These are phyloP conservation scores for Trichoderma atroviride DNA, from an alignment of 2,329 filamentous ascomycete genomes.

Conservation along the genomic window DNA sequence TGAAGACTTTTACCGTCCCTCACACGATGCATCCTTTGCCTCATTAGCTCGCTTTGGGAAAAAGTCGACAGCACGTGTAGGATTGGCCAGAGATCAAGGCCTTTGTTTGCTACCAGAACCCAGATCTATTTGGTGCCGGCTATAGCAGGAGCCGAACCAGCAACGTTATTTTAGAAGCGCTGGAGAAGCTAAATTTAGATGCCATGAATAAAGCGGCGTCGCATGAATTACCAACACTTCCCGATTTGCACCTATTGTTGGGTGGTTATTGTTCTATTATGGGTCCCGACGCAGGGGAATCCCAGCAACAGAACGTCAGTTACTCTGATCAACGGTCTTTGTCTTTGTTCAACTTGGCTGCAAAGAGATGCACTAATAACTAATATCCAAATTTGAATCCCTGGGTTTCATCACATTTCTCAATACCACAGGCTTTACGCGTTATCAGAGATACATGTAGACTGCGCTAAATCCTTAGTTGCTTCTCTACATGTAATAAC, in stretches of 20 bases:
- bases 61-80: neutral
- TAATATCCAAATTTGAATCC: too few species aligned
- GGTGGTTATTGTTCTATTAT: neutral
- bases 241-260: neutral
- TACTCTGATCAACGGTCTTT: neutral
- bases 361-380: neutral
- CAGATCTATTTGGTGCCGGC: neutral
- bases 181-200: slow-evolving; percentile 13
- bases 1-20: neutral
- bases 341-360: neutral
- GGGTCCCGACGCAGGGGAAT: neutral
- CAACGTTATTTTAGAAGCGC: slow-evolving; percentile 11
- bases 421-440: neutral
- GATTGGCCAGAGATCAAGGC: neutral
- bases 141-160: neutral
- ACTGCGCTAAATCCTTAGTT: too few species aligned
- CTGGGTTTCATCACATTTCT: neutral
- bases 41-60: neutral
- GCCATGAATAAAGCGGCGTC: slow-evolving; percentile 1
- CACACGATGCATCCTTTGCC: neutral
- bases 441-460: neutral
- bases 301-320: neutral
- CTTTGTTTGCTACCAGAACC: neutral
- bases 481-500: too few species aligned
- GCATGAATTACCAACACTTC: neutral